Base-by-base conservation (phyloP, 106 monocot genomes). In the Triglochin maritima region DNA sequence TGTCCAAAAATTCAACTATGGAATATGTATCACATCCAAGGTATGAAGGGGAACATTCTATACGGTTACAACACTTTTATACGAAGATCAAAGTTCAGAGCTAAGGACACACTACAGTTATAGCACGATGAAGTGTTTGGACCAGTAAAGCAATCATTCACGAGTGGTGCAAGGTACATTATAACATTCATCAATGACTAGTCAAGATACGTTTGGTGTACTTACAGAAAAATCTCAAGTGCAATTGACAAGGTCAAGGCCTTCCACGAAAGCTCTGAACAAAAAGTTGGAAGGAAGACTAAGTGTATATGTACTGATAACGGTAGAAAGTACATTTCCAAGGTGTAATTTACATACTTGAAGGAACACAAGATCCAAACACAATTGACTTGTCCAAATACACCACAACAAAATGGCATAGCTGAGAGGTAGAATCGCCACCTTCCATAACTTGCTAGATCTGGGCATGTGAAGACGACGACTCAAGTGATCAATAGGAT, bases 171-270 rank as follows among this genome's bases (percentile, higher is more conserved):
- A 7, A 17, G n/a, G 11, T 77, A 66, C 44, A 77, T 70, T 57
- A 4, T 77, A 4, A 69, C 69, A 0, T 61, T 69, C 60, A 62
- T 76, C 16, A 17, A 70, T 70, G 76, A 69, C 43, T 76, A 45
- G 44, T 69, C 47, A 48, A 69, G 56, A 50, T 65, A 71, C 2
- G 44, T 66, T 14, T 70, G 50, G 50, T 9, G 59, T 66, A 47
- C 1, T 60, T 4, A 77, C 70, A 46, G 59, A 65, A 44, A 77
- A 77, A 9, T 65, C 14, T 49, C 65, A 50, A 62, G 47, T 45
- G 12, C 69, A 10, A n/a, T n/a, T n/a, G n/a, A n/a, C 6, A 76
- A 61, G 49, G 53, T 76, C 5, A 68, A 69, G 5, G 69, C 60
- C 12, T 76, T 76, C 2, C 44, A 14, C 45, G 46, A 76, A 11